Percentiles rank a stretch among this genome's conserved stretches.
phyloP scores from a whole-genome alignment of 2,329 filamentous ascomycete species.

The Colletotrichum musicola region DNA sequence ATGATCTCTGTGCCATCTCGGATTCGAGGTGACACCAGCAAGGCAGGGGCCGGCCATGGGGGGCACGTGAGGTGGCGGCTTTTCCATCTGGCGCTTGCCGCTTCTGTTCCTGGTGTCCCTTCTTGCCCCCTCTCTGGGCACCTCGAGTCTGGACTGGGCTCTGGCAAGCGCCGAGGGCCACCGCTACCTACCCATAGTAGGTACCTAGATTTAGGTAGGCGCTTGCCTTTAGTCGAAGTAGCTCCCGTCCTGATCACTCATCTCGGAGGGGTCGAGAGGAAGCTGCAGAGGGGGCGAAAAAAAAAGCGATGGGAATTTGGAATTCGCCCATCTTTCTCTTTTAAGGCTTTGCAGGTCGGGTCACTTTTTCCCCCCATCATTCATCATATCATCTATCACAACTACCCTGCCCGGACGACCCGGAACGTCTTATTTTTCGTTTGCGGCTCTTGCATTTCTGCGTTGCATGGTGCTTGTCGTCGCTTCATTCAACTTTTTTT shows the following conservation, averaged over 20 bases:
- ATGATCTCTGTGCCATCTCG: no score
- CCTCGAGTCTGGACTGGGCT: neutral
- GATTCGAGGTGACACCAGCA: no score
- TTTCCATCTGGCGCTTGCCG: no score
- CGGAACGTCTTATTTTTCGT: neutral
- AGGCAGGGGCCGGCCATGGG: no score
- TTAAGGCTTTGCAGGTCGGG: neutral
- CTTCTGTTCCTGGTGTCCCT: no score
- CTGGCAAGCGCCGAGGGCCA: neutral
- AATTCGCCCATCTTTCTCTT: conserved; percentile 25
- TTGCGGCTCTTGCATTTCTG: no score
- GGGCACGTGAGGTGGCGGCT: no score
- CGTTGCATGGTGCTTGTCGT: neutral
- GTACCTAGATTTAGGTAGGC: no score
- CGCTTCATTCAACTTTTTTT: neutral
- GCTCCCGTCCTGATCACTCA: neutral
- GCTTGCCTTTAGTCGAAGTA: no score
- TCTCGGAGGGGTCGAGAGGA: neutral
- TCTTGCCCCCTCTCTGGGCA: no score
- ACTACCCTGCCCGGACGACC: no score
- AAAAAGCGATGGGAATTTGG: conserved; percentile 28
- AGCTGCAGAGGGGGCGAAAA: neutral
- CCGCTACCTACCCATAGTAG: no score
- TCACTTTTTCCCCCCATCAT: neutral
- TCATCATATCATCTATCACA: neutral